Percentiles rank a stretch among this genome's conserved stretches.
phyloP scores from a whole-genome alignment of 2,329 filamentous ascomycete species.

The Botrytis sinoallii region DNA sequence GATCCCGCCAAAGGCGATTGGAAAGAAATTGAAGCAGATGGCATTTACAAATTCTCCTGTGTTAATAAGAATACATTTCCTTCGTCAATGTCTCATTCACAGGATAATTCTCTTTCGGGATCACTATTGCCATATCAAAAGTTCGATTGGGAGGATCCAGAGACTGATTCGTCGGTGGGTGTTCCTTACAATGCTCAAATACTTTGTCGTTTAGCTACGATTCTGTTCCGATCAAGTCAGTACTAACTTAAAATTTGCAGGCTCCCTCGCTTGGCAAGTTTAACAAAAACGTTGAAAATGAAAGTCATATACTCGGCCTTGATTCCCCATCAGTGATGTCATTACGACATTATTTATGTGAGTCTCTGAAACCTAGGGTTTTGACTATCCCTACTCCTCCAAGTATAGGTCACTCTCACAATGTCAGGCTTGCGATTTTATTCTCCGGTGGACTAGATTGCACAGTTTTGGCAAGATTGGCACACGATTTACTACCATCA shows the following conservation, averaged over 20 bases:
- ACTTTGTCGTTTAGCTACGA: not conserved
- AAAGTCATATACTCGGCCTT: conserved; percentile 35
- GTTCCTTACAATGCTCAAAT: not conserved
- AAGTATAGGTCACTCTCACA: conserved; percentile 31
- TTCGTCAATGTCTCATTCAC: not conserved
- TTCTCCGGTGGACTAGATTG: conserved; percentile 97
- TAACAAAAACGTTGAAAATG: conserved; percentile 41
- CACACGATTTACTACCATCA: conserved; percentile 69
- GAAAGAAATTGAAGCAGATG: conserved; percentile 80
- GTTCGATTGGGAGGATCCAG: conserved; percentile 22
- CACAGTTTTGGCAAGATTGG: conserved; percentile 76
- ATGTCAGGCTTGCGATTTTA: conserved; percentile 68
- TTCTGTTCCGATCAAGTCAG: not conserved
- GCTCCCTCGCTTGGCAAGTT: conserved; percentile 32
- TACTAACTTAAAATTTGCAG: conserved; percentile 9
- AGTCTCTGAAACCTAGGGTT: conserved; percentile 63
- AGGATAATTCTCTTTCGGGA: conserved; percentile 2
- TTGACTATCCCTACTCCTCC: conserved; percentile 62
- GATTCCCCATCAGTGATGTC: conserved; percentile 51
- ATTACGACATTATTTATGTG: conserved; percentile 53
- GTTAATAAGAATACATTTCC: not conserved
- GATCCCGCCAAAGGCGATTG: conserved; percentile 55
- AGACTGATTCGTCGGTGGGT: conserved; percentile 9
- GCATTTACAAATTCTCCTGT: conserved; percentile 56
- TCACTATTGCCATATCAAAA: conserved; percentile 21